Evolutionary conservation across 441 rosid genomes (phyloP), one percentile per base, ranked within the genome.

Genomic region (Omphalea diandra): DNA sequence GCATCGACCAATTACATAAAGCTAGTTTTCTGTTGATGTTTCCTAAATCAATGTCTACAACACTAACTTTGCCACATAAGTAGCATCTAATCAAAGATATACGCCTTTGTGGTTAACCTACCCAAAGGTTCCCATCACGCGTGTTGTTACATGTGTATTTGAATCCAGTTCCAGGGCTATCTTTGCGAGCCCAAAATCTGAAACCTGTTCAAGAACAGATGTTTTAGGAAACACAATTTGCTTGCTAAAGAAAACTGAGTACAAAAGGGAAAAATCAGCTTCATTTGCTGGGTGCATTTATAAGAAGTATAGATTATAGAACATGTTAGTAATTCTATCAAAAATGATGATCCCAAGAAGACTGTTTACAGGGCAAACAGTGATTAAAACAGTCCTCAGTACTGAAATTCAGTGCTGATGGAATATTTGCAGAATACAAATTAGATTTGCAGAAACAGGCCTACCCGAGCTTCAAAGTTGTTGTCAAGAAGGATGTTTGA

Each of bases 101-200:
- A 68, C 63, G 20, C n/a, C 47, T 20, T 55, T 17, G 56, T 14
- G 27, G 44, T 59, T 71, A 63, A 78, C 87, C 46, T 75, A 89
- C 98, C 98, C 98, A 65, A 91, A 94, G 38, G 98, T 94, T 68
- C 98, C 98, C 96, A 94, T 91, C 32, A 94, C 98, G 29, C 98
- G 97, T 20, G 98, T 94, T 10, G 96, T 78, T 59, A 94, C 84
- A 32, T 94, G 98, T 7, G 98, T 94, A 79, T 89, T 82, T 66
- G 93, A 74, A 81, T 90, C 98, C 84, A 90, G 79, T 67, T 88
- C 96, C 71, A 83, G 79, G 0, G 93, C 96, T 80, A 94, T 78
- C 77, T 91, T 94, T 2, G 98, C 98, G 33, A 94, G 93, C 56
- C 98, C 98, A 77, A 94, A 94, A 79, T 94, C 98, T n/a, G 98